Evolutionary conservation across 2,329 filamentous ascomycete genomes (phyloP).

Genomic region (Septoria linicola): DNA sequence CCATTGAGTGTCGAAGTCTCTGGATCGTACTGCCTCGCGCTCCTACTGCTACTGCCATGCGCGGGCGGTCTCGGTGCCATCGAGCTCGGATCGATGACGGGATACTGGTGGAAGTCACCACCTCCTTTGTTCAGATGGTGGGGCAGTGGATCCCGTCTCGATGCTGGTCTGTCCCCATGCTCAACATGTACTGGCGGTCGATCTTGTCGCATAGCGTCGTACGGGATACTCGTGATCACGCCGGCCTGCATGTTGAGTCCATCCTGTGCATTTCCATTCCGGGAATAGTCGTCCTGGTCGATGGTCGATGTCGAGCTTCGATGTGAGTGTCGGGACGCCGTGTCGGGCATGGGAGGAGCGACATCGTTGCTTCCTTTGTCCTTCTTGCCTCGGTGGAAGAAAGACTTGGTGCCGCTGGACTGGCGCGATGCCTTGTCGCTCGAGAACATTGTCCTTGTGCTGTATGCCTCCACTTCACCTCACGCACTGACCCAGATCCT

Average conservation of each 20-base stretch:
- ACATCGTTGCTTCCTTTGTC: constrained; percentile 69
- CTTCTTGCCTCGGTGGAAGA: constrained; percentile 81
- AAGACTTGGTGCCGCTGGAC: constrained; percentile 75
- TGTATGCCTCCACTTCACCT: neutral
- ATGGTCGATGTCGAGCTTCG: constrained; percentile 56
- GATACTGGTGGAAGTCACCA: constrained; percentile 86
- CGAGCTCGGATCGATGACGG: constrained; percentile 58
- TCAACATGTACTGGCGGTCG: constrained; percentile 72
- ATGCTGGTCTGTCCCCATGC: constrained; percentile 61
- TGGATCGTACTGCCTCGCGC: constrained; percentile 22
- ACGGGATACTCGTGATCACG: constrained; percentile 83
- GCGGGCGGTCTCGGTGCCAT: constrained; percentile 40
- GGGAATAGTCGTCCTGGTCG: constrained; percentile 31
- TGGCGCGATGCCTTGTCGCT: constrained; percentile 74
- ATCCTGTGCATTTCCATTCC: constrained; percentile 34
- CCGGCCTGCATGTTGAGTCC: constrained; percentile 74
- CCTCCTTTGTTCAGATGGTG: constrained; percentile 79
- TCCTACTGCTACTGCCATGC: constrained; percentile 27
- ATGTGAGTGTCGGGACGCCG: constrained; percentile 67
- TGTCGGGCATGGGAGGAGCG: constrained; percentile 58
- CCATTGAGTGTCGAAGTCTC: constrained; percentile 55
- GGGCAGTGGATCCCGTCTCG: constrained; percentile 70
- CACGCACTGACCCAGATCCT: neutral
- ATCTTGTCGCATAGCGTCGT: constrained; percentile 68
- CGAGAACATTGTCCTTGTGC: constrained; percentile 36